A percentile compares a stretch with the other conserved stretches of the same genome.
Conservation (phyloP, 2,329 filamentous ascomycete genomes). For the Clarireedia sp. region DNA sequence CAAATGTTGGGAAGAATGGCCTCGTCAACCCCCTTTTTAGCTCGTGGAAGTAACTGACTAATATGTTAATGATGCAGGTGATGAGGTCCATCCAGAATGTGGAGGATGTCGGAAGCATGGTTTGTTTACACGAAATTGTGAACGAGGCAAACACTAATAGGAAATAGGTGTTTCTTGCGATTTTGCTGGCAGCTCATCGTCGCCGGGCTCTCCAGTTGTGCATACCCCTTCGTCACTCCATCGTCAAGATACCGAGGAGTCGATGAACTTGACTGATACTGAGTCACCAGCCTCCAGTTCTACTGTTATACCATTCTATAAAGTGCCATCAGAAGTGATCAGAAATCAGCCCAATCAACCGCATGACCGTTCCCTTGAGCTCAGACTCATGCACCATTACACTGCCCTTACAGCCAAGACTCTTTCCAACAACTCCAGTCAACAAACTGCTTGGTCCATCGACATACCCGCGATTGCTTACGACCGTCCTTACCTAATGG, state of each 20-base stretch:
- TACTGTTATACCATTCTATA: conserved; percentile 17
- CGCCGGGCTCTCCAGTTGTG: conserved; percentile 12
- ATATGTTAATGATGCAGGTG: conserved; percentile 30
- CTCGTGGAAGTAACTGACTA: background rate
- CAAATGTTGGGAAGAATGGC: too few species aligned
- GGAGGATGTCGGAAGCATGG: conserved; percentile 60
- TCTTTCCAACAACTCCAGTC: conserved; percentile 43
- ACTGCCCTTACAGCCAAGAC: conserved; percentile 53
- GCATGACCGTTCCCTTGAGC: conserved; percentile 38
- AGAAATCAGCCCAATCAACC: conserved; percentile 9
- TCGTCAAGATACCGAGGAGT: background rate
- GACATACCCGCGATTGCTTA: conserved; percentile 56
- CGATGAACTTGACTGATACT: conserved; percentile 1
- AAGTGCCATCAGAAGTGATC: conserved; percentile 17
- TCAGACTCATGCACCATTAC: conserved; percentile 58
- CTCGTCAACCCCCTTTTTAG: background rate
- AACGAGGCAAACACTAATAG: background rate
- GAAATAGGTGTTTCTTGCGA: conserved; percentile 48
- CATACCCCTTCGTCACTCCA: conserved; percentile 3
- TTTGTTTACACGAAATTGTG: background rate
- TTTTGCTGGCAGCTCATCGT: conserved; percentile 39
- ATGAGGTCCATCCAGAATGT: conserved; percentile 57
- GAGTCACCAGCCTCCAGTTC: conserved; percentile 14
- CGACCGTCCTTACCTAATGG: conserved; percentile 50
- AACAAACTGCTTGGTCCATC: conserved; percentile 51